Evolutionary conservation across 768 basidiomycete species (phyloP), one percentile per base, ranked within the genome.

Genomic region (Russula lepida): DNA sequence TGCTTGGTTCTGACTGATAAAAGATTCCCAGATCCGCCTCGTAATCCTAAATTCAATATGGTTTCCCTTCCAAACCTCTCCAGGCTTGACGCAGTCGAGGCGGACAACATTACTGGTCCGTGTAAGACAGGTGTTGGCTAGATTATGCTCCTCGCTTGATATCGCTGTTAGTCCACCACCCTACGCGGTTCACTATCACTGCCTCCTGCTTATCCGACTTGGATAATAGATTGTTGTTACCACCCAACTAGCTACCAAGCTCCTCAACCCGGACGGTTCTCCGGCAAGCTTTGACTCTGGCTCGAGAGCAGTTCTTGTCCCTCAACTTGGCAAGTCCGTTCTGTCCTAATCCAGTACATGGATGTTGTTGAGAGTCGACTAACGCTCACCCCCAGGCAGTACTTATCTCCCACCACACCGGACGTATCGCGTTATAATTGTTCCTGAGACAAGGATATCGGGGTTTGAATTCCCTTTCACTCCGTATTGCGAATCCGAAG

Each of bases 191-290:
- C 37, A 6, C 23, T 30, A 6, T 48, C 6, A 28, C 15, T 32
- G 41, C 19, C 43, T n/a, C 7, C 23, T 30, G 15, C 51, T 56
- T 7, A 59, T 51, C 4, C 9, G 43, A 49, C 41, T 54, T 19
- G 21, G 25, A 32, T 53, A 32, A 52, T 17, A 83, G 81, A 72
- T 81, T 49, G 76, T 88, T 49, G 74, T 79, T 35, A 88, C 86
- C 2, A 84, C 83, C 25, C 87, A 90, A 69, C 74, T 90, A 64
- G 78, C 84, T 15, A 89, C 84, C 0, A 89, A 85, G 68, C 73
- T 88, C 65, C 70, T 88, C 35, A 79, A 81, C 60, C 73, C 78
- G 2, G 84, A 89, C 65, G 88, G 88, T 54, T 75, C 81, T 19
- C 64, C 77, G n/a, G 85, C 83, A 46, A 85, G 72, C 44, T 89